Base-by-base conservation (phyloP, 306 rosid species). In the Fragaria ananassa region DNA sequence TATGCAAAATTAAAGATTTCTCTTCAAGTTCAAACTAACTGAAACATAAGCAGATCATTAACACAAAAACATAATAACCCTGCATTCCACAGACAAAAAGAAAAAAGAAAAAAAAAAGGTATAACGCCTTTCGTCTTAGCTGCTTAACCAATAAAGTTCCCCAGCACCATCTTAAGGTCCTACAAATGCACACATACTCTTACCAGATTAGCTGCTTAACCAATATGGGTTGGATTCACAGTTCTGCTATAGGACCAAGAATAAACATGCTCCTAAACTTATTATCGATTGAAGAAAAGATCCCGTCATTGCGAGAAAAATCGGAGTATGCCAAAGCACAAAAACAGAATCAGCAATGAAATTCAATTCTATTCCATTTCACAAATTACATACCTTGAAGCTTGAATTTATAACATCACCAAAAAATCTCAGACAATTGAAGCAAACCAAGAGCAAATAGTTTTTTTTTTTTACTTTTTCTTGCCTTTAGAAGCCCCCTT, bases 401-500 rank as follows among this genome's bases (percentile, higher is more conserved):
- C 35, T 72, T 21, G 31, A 78, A 35, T 39, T 39, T 37, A n/a
- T n/a, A 54, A 8, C 60, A 54, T 49, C 8, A 78, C 76, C 71
- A 34, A 39, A 1, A 10, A 49, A 62, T n/a, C 29, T 14, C 34
- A 17, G 8, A 10, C 0, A 17, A 9, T 2, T 8, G 3, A 56
- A 66, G 25, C 60, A 23, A 42, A 12, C 15, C 8, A 14, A 12
- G 10, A 61, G 39, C 25, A 34, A 23, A 17, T 15, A 62, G 1
- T 4, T 18, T 4, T 31, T 31, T 31, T 6, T 17, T 49, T 57
- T 81, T 83, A 90, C 81, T 93, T 91, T 85, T 94, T 94, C 91
- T 94, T 94, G 70, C 89, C 90, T 63, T 94, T 94, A 15, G 75
- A 74, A 50, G 84, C 53, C 19, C 90, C 79, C 45, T 85, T 94